Base-by-base conservation (phyloP, 345 rosid genomes). In the Dipteronia sinensis region DNA sequence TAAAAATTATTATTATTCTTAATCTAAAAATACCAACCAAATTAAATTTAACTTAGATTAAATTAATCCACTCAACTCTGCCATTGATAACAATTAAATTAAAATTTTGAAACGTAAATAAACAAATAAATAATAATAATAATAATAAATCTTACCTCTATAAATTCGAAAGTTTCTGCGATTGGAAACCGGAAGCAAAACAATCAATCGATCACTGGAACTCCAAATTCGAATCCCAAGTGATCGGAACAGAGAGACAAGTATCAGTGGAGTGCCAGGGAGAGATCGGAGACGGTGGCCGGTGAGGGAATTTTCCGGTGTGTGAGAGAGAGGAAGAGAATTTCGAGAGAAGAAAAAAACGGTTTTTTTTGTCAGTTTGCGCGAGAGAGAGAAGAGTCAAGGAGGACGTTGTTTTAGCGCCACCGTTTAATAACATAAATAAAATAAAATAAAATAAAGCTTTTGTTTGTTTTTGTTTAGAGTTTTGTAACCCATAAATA, bases 321-420 rank as follows among this genome's bases (percentile, higher is more conserved):
- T 23, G 55, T 16, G 73, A 31, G 47, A 22, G 58, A 34, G 15
- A 22, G 74, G 34, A 25, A 16, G 46, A 22, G 34, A 44, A 78
- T 16, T 10, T 12, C 56, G 44, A 51, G 10, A 25, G 15, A 4
- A 9, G 38, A 31, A 16, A 3, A 65, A 42, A 1, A 20, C 23
- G 2, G 64, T 59, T 58, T n/a, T 58, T 58, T 59, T 20, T 22
- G 64, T 59, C 64, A 59, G 64, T 59, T 59, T 10, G 15, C 19
- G 31, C 17, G 17, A 46, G 53, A 67, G 40, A 4, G 31, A n/a
- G 42, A 19, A 64, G 46, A 73, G 34, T n/a, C 56, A 67, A 34
- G 62, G 65, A 49, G 83, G 89, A 75, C 88, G 94, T 82, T 85
- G 79, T 80, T 88, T 92, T 91, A 89, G 97, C 95, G 94, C 93